These are phyloP conservation scores for Aureobasidium sp. DNA, from an alignment of 2,329 filamentous ascomycete species.

Conservation along the genomic window DNA sequence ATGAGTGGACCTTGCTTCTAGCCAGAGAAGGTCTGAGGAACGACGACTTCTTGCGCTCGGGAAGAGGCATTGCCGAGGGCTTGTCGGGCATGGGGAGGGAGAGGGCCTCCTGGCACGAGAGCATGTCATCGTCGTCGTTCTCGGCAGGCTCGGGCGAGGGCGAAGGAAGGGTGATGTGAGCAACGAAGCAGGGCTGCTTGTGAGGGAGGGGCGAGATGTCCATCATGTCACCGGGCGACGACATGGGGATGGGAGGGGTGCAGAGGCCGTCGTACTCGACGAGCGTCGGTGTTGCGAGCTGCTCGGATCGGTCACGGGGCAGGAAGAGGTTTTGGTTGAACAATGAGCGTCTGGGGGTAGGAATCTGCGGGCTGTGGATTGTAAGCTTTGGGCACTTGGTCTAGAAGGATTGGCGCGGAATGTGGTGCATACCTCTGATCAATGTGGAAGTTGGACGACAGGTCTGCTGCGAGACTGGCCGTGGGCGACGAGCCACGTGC, in stretches of 20 bases:
- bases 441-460: slow-evolving; percentile 95
- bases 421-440: slow-evolving; percentile 70
- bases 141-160: slow-evolving; percentile 57
- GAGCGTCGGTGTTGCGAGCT: slow-evolving; percentile 37
- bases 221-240: slow-evolving; percentile 82
- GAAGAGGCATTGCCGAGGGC: slow-evolving; percentile 2
- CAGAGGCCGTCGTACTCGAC: slow-evolving; percentile 61
- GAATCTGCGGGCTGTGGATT: slow-evolving; percentile 63
- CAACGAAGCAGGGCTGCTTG: slow-evolving; percentile 58
- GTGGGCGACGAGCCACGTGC: slow-evolving; percentile 83
- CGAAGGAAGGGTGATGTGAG: slow-evolving; percentile 58
- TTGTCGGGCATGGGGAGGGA: slow-evolving; percentile 4
- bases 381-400: slow-evolving; percentile 31
- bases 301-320: slow-evolving; percentile 27
- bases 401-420: slow-evolving; percentile 23
- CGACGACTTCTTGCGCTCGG: slow-evolving; percentile 14
- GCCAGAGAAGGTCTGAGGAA: slow-evolving; percentile 58
- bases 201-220: slow-evolving; percentile 90
- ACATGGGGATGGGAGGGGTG: slow-evolving; percentile 77
- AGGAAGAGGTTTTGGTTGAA: slow-evolving; percentile 68
- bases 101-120: slow-evolving; percentile 11
- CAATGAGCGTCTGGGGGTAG: slow-evolving; percentile 75
- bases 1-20: slow-evolving; percentile 58
- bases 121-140: slow-evolving; percentile 18
- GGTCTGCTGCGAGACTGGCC: slow-evolving; percentile 81